These are phyloP conservation scores for Gracilaria vermiculophylla DNA, from an alignment of 23 red algal species.

Conservation along the genomic window DNA sequence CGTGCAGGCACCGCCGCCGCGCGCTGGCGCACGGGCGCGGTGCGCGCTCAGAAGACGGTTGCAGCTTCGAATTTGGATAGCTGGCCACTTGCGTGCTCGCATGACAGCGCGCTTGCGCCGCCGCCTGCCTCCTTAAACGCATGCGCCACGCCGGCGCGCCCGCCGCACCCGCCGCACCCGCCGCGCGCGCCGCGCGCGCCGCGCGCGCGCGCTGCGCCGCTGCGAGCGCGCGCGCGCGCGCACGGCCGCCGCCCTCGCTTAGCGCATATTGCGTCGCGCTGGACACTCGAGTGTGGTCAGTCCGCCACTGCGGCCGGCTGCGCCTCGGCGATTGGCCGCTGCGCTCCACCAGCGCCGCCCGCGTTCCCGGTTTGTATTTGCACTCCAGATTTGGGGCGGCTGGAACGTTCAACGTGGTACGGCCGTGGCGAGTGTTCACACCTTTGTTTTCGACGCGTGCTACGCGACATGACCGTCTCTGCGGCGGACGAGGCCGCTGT, in stretches of 20 bases:
- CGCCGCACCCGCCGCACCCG: too few relatives aligned
- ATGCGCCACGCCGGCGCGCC: neutral
- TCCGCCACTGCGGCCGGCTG: neutral
- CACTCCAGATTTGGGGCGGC: neutral
- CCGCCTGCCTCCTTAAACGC: neutral
- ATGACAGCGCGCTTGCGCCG: neutral
- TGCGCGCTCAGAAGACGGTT: neutral
- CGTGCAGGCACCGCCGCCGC: too few relatives aligned
- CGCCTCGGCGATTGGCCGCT: neutral
- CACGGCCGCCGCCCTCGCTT: too few relatives aligned
- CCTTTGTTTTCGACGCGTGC: neutral
- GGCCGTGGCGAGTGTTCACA: neutral
- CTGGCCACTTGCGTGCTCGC: slow-evolving; percentile 1
- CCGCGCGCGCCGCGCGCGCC: too few relatives aligned
- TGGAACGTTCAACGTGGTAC: neutral
- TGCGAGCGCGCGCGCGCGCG: too few relatives aligned
- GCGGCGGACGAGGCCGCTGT: slow-evolving; percentile 47
- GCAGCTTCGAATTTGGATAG: slow-evolving; percentile 23
- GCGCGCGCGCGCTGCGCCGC: too few relatives aligned
- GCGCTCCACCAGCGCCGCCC: neutral
- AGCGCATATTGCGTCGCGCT: too few relatives aligned
- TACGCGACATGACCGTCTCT: neutral
- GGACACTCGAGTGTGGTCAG: neutral
- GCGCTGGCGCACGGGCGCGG: too few relatives aligned
- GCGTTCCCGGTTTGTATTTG: neutral